A percentile compares a stretch with the other conserved stretches of the same genome.
These are phyloP conservation scores for Akanthomyces lecanii DNA, from an alignment of 2,329 filamentous ascomycete species.

Conservation along the genomic window DNA sequence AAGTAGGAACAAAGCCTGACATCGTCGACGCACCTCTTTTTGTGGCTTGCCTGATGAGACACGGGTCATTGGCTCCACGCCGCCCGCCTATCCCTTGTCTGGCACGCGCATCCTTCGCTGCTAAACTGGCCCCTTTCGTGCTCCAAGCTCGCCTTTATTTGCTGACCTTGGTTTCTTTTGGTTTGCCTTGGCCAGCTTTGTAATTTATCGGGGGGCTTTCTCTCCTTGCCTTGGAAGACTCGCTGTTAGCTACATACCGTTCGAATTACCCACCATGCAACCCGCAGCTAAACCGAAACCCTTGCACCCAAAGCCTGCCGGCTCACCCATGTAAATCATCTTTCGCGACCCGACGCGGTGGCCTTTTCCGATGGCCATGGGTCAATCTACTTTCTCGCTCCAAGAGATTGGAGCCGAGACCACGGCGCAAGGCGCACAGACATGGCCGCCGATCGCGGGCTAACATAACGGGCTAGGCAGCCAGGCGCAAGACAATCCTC, in stretches of 20 bases:
- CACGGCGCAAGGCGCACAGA: not conserved
- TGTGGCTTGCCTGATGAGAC: conserved; percentile 8
- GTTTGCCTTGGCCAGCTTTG: not conserved
- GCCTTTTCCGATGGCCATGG: not conserved
- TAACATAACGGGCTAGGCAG: not conserved
- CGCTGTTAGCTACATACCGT: not conserved
- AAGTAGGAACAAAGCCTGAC: not conserved
- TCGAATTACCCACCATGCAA: too few relatives aligned
- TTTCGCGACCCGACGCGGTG: not conserved
- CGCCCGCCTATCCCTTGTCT: not conserved
- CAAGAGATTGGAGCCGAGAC: not conserved
- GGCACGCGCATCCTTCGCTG: not conserved
- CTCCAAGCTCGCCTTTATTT: not conserved
- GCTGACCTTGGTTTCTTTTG: not conserved
- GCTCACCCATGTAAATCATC: not conserved
- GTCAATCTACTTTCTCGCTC: not conserved
- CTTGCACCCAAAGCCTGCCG: not conserved
- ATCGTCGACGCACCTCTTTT: not conserved
- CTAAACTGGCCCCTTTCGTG: not conserved
- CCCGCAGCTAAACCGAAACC: not conserved
- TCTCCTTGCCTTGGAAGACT: not conserved
- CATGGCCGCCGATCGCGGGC: not conserved
- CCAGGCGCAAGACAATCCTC: not conserved
- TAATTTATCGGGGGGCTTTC: not conserved
- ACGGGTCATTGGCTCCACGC: not conserved